Conservation (phyloP, 129 eudicot species). For the Flaveria trinervia region DNA sequence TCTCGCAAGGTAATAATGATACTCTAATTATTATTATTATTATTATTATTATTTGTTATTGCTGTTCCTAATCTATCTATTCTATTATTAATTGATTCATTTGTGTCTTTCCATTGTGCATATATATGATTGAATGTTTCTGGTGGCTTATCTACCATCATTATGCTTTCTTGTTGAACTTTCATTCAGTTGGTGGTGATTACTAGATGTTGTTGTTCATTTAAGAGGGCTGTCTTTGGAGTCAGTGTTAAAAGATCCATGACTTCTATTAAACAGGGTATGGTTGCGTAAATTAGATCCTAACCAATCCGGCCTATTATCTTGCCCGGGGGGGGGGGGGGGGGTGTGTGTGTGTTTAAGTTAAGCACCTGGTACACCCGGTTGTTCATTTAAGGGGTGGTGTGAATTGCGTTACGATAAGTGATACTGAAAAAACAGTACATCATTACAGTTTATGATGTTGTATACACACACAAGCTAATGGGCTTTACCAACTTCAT, state of each 20-base stretch:
- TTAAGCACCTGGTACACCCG: too few relatives aligned
- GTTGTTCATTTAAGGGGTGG: too few relatives aligned
- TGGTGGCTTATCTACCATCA: too few relatives aligned
- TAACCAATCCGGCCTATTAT: too few relatives aligned
- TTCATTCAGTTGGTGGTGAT: background rate
- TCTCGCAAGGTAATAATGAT: constrained; percentile 30
- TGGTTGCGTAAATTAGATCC: too few relatives aligned
- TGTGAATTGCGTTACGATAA: too few relatives aligned
- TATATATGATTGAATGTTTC: background rate
- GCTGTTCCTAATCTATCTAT: background rate
- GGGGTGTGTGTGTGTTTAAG: too few relatives aligned
- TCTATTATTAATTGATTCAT: background rate
- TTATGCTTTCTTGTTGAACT: background rate
- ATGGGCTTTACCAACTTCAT: background rate
- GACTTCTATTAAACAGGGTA: too few relatives aligned
- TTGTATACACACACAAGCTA: background rate
- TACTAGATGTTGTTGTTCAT: background rate
- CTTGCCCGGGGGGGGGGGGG: too few relatives aligned
- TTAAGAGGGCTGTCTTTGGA: too few relatives aligned
- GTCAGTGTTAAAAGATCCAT: too few relatives aligned
- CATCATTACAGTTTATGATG: background rate
- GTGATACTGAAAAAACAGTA: background rate
- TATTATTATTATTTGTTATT: background rate
- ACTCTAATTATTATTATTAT: too few relatives aligned
- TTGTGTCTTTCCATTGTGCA: background rate